Evolutionary conservation across 2,329 filamentous ascomycete species (phyloP).

Genomic region (Mycosphaerelloides madeirae): DNA sequence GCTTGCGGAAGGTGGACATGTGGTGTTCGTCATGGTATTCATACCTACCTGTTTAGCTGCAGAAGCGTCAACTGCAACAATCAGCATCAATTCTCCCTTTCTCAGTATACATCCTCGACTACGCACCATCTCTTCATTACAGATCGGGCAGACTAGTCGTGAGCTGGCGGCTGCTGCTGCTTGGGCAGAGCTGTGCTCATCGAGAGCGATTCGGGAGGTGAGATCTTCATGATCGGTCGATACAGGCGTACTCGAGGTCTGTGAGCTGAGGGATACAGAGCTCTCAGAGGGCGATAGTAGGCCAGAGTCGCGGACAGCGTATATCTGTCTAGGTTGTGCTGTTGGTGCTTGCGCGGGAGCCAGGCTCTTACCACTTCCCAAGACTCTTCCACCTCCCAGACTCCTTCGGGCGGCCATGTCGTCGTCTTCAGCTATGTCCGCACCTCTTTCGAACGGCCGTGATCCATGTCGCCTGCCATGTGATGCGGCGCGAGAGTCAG

Average conservation of each 20-base stretch:
- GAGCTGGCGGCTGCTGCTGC: slow-evolving; percentile 56
- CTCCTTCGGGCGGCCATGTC: slow-evolving; percentile 73
- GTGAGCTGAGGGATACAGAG: slow-evolving; percentile 72
- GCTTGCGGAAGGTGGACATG: neutral
- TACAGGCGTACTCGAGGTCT: slow-evolving; percentile 65
- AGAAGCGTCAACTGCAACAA: slow-evolving; percentile 71
- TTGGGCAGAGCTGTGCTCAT: slow-evolving; percentile 52
- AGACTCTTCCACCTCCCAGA: slow-evolving; percentile 83
- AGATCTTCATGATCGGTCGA: slow-evolving; percentile 73
- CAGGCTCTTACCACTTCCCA: slow-evolving; percentile 80
- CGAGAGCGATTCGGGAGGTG: slow-evolving; percentile 71
- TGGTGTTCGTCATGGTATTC: slow-evolving; percentile 1
- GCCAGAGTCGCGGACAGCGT: slow-evolving; percentile 28
- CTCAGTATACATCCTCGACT: neutral
- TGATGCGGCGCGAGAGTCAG: too few species aligned
- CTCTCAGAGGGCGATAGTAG: slow-evolving; percentile 63
- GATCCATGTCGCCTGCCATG: too few species aligned
- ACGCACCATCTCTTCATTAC: slow-evolving; percentile 89
- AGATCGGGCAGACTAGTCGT: slow-evolving; percentile 90
- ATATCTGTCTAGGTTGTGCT: slow-evolving; percentile 44
- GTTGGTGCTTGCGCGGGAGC: slow-evolving; percentile 61
- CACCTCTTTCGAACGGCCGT: too few species aligned
- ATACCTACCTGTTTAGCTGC: slow-evolving; percentile 71
- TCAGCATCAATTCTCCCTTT: slow-evolving; percentile 22
- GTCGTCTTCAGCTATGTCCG: too few species aligned